A percentile compares a stretch with the other conserved stretches of the same genome.
Evolutionary conservation across 495 filamentous ascomycete species (phyloP).

Genomic region (Neurospora pannonica): DNA sequence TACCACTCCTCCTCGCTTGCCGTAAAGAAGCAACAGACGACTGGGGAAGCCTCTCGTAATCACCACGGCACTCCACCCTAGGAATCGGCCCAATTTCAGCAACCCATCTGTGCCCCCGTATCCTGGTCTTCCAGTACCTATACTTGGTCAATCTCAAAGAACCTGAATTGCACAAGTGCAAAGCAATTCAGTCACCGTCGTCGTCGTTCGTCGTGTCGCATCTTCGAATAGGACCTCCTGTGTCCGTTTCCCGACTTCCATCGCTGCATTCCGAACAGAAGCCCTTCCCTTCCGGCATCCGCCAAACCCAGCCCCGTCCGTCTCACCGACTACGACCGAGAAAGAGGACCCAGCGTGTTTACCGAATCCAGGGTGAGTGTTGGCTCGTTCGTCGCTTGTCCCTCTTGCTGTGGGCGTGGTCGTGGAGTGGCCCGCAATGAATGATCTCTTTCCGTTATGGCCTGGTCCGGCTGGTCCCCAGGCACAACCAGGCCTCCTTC

Average conservation of each 20-base stretch:
- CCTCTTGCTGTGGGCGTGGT: neutral
- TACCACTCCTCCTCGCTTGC: neutral
- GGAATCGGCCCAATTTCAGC: neutral
- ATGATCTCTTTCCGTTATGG: neutral
- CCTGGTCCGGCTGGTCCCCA: neutral
- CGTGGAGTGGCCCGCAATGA: neutral
- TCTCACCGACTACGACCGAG: neutral
- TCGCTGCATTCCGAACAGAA: neutral
- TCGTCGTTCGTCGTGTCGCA: neutral
- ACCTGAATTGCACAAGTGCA: neutral
- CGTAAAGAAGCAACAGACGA: neutral
- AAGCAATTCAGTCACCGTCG: neutral
- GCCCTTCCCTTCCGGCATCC: neutral
- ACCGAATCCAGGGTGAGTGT: neutral
- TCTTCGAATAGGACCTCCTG: neutral
- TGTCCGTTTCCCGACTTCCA: neutral
- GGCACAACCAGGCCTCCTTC: neutral
- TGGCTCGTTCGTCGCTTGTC: neutral
- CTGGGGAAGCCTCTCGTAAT: neutral
- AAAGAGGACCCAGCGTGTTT: neutral
- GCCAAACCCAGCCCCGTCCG: neutral
- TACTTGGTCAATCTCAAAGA: neutral
- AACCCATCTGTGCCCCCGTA: neutral
- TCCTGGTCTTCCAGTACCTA: neutral
- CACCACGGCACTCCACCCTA: neutral